Conservation (phyloP, 2,329 filamentous ascomycete genomes). For the Microdochium trichocladiopsis region DNA sequence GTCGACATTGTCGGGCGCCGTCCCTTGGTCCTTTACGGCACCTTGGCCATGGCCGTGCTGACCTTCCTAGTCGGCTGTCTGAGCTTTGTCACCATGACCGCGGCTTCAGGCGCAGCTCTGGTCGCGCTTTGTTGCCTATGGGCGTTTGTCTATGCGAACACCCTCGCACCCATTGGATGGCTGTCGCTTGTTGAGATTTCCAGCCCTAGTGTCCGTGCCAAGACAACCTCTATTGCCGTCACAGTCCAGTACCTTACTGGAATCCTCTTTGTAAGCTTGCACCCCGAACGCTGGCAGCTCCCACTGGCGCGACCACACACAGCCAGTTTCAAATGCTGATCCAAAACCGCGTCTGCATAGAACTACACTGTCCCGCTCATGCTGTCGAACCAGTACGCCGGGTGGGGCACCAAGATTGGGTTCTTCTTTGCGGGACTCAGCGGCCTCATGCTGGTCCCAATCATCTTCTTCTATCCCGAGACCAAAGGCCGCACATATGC, state of each 20-base stretch:
- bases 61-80: constrained; percentile 4
- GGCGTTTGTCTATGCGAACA: constrained; percentile 6
- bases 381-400: constrained; percentile 9
- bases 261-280: constrained; percentile 1
- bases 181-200: constrained; percentile 2
- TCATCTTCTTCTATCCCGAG: constrained; percentile 10
- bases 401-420: constrained; percentile 7
- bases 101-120: constrained; percentile 4
- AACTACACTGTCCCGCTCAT: constrained; percentile 11
- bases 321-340: background rate
- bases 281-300: background rate
- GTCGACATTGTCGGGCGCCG: constrained; percentile 8
- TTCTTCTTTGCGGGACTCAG: constrained; percentile 10
- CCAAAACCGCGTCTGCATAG: background rate
- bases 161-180: constrained; percentile 5
- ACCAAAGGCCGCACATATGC: constrained; percentile 13
- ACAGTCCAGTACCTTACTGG: constrained; percentile 2
- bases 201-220: constrained; percentile 1
- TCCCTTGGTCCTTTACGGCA: constrained; percentile 1
- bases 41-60: background rate
- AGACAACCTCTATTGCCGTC: constrained; percentile 2
- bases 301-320: background rate
- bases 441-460: constrained; percentile 2
- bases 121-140: constrained; percentile 5
- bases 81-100: constrained; percentile 3